Conservation (phyloP, 139 green algal genomes). For the Chlamydomonas schloesseri region DNA sequence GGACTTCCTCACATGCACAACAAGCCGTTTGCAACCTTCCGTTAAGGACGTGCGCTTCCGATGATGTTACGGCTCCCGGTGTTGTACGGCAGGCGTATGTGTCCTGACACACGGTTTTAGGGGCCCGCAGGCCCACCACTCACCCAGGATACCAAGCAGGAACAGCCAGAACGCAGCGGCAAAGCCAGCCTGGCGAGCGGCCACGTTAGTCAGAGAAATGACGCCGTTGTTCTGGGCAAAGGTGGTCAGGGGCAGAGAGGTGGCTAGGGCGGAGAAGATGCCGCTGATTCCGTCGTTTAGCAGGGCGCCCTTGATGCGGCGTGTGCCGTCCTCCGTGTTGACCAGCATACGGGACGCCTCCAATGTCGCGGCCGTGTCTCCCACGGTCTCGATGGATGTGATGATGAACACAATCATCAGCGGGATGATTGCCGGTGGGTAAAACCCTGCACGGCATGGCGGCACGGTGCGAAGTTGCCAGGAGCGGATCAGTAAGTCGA, state of each 20-base stretch:
- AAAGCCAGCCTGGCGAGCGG: slow-evolving; percentile 66
- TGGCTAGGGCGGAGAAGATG: slow-evolving; percentile 73
- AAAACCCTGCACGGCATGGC: slow-evolving; percentile 57
- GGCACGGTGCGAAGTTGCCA: neutral
- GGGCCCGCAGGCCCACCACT: too few relatives aligned
- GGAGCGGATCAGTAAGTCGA: too few relatives aligned
- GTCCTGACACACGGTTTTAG: too few relatives aligned
- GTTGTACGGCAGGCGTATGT: too few relatives aligned
- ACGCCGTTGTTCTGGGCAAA: slow-evolving; percentile 88
- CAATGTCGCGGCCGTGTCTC: slow-evolving; percentile 81
- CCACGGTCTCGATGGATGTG: slow-evolving; percentile 76
- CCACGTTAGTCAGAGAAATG: slow-evolving; percentile 77
- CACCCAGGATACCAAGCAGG: slow-evolving; percentile 54
- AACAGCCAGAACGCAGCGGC: slow-evolving; percentile 70
- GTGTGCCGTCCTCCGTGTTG: slow-evolving; percentile 44
- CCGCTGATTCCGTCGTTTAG: slow-evolving; percentile 74
- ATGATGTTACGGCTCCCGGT: too few relatives aligned
- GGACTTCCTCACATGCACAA: too few relatives aligned
- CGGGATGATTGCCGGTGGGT: slow-evolving; percentile 63
- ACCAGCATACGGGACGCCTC: slow-evolving; percentile 68
- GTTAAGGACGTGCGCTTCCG: too few relatives aligned
- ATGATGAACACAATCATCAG: slow-evolving; percentile 56
- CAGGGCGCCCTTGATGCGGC: slow-evolving; percentile 69
- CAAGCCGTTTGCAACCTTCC: too few relatives aligned
- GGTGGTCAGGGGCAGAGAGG: slow-evolving; percentile 76